Evolutionary conservation across 139 green algal species (phyloP), one percentile per base, ranked within the genome.

Genomic region (Chlorella sp.): DNA sequence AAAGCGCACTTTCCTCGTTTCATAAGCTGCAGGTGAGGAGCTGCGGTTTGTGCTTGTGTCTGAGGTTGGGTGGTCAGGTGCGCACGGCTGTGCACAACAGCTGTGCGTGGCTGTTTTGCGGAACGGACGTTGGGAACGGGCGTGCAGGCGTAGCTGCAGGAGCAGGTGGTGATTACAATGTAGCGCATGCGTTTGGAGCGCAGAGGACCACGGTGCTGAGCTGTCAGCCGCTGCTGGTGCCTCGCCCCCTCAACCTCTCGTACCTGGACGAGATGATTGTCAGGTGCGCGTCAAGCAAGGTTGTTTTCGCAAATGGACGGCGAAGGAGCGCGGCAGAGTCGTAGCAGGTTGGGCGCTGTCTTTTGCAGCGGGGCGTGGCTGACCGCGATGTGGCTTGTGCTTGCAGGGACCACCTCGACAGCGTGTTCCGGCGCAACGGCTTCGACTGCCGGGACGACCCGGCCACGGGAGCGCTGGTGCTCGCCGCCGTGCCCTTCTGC

Each of bases 401-500:
- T 59, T 27, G 24, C 85, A 90, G 84, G 35, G 86, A 93, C 29
- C 80, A 96, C 77, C 5, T 93, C 23, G 71, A 86, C 1, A 49
- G n/a, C 67, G 72, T 91, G 26, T 96, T 97, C 72, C 70, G 77
- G 1, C 36, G 66, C 5, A 98, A 96, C 65, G 95, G 95, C 22
- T 99, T 99, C 78, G 89, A 95, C 23, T 96, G 98, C 72, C 71
- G 81, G 5, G 87, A 97, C 30, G 73, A 27, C 55, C 20, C 6
- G 55, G 55, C 55, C 55, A 31, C 20, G 4, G 20, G 22, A 64
- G 55, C 22, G 14, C 55, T 64, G 17, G 4, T 64, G 55, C 55
- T 64, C 22, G 24, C 55, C 24, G 55, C 55, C 27, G 63, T 69
- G 63, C 63, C 63, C 27, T 69, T 51, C 32, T 35, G 63, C 63